Percentiles rank a stretch among this genome's conserved stretches.
Conservation (phyloP, 2,329 filamentous ascomycete species). For the Epichloe gansuensis region DNA sequence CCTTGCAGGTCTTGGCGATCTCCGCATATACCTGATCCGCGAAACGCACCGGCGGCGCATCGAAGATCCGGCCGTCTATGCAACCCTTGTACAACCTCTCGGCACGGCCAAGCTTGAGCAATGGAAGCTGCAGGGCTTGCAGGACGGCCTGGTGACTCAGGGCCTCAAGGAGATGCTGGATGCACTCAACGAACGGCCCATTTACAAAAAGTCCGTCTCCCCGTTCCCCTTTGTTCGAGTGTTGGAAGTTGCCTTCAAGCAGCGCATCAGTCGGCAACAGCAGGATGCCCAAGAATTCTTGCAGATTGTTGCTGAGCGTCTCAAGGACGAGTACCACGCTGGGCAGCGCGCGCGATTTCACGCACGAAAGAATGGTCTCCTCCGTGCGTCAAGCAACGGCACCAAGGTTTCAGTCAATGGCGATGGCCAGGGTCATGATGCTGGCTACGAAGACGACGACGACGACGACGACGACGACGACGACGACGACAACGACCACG, state of each 20-base stretch:
- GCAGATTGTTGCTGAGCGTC: slow-evolving; percentile 80
- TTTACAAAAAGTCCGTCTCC: slow-evolving; percentile 87
- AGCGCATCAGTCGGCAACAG: slow-evolving; percentile 85
- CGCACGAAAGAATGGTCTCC: slow-evolving; percentile 27
- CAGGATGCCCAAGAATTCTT: slow-evolving; percentile 97
- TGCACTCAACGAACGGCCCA: slow-evolving; percentile 81
- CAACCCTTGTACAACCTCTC: slow-evolving; percentile 42
- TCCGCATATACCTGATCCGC: slow-evolving; percentile 83
- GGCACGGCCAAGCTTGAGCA: slow-evolving; percentile 31
- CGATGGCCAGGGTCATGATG: slow-evolving; percentile 10
- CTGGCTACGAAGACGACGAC: slow-evolving; percentile 3
- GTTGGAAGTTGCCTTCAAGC: slow-evolving; percentile 75
- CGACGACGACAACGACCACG: slow-evolving; percentile 10
- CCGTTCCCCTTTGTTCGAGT: slow-evolving; percentile 73
- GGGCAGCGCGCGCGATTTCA: slow-evolving; percentile 59
- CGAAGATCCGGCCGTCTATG: slow-evolving; percentile 67
- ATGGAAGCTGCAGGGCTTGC: slow-evolving; percentile 56
- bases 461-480: slow-evolving; percentile 9
- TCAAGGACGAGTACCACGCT: slow-evolving; percentile 90
- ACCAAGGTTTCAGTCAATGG: not conserved
- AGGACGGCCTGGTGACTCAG: slow-evolving; percentile 70
- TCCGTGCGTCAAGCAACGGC: slow-evolving; percentile 6
- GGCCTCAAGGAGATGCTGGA: slow-evolving; percentile 90
- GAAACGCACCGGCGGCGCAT: slow-evolving; percentile 77
- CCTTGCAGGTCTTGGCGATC: slow-evolving; percentile 76